Evolutionary conservation across 2,329 filamentous ascomycete species (phyloP), one percentile per base, ranked within the genome.

Genomic region (Diaporthe sp.): DNA sequence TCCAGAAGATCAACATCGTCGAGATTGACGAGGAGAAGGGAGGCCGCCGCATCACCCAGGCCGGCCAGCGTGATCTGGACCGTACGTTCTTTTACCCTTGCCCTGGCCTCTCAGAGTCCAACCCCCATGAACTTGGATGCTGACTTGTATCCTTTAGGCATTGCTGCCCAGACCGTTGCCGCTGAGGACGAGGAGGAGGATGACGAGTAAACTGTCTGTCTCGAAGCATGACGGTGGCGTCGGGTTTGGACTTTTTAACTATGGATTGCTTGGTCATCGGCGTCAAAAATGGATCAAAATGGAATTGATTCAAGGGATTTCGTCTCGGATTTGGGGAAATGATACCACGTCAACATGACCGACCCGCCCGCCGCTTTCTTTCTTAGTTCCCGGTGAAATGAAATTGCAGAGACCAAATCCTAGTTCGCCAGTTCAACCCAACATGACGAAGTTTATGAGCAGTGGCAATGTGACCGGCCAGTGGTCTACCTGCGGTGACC

Each of bases 21-120:
- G 97, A 99, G 94, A 90, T 94, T 85, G 96, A 98, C 83, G 96
- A 98, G 92, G 96, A 98, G 81, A 98, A 98, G 92, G 97, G 97
- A 88, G 97, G 97, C 85, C 95, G 97, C 86, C 93, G 97, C 87
- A 98, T 99, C 89, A 98, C 97, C 84, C 95, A 98, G 92, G 92
- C 93, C 84, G 97, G 97, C 86, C 96, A 98, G 93, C 95, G 97
- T 91, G 97, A 99, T 94, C 92, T 99, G 92, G 97, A 98, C 91
- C 96, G 92, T 89, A 85, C 77, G 87, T 85, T 46, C 15, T 28
- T 6, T 0, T 65, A 10, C 59, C 44, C 25, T 15, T 49, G 22
- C 46, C 46, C 4, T 0, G 22, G 4, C 49, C n/a, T 25, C 49
- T 39, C 37, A 39, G 2, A 25, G 49, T 0, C 15, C 22, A 9